Evolutionary conservation across 2,329 filamentous ascomycete genomes (phyloP), one percentile per base, ranked within the genome.

Genomic region (Fulvia fulva): DNA sequence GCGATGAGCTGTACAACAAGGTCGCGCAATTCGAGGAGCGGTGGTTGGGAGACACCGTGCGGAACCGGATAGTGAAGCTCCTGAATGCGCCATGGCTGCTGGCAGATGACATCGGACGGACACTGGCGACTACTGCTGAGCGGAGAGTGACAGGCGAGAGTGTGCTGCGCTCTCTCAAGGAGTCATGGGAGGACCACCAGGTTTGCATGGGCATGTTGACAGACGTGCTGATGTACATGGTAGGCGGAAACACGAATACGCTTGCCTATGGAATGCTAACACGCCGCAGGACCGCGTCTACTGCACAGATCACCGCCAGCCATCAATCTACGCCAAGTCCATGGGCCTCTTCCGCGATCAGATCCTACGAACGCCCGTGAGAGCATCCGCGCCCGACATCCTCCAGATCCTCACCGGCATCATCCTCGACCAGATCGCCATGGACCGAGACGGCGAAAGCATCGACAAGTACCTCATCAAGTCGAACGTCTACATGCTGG

Each of bases 201-300:
- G 84, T 89, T 57, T 92, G 89, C 46, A 96, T 96, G 90, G 91
- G 91, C 70, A 97, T 97, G 93, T 87, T 91, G 52, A 91, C 92
- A 3, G 94, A 97, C 73, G 91, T 97, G 30, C 81, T 97, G 53
- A 97, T 97, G 91, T 55, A 96, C 71, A 90, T 99, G 80, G 83
- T 85, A 70, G 69, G 79, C 69, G 11, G 16, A n/a, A 34, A 11
- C 26, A 22, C 25, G 49, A 26, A 21, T 21, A 19, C n/a, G 44
- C n/a, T 25, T 19, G 22, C 8, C 19, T 34, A 23, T 14, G 9
- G 14, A 9, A 51, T 45, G 25, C 63, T 56, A 5, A 28, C 16
- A 25, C 56, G 52, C 12, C 57, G 14, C 55, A 87, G 84, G 93
- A 99, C 71, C 88, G 91, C 51, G 87, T 92, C 26, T 91, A 89